Percentiles rank a stretch among this genome's conserved stretches.
phyloP scores from a whole-genome alignment of 2,329 filamentous ascomycete species.

The Ophiostoma sp. region DNA sequence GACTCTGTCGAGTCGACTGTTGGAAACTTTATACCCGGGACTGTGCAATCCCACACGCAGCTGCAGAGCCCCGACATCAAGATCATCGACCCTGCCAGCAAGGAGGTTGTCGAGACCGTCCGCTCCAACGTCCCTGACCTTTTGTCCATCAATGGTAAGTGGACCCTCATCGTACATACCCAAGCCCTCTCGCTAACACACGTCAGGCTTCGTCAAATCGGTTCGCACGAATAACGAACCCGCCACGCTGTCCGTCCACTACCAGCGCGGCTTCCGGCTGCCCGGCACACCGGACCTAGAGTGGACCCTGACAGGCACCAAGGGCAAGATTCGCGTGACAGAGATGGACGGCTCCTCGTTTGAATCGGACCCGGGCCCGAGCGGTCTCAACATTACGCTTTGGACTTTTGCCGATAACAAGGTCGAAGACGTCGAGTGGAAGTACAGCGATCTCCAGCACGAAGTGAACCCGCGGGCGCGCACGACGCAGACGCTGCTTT shows the following conservation, averaged over 20 bases:
- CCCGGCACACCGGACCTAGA: constrained; percentile 34
- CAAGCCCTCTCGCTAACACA: neutral
- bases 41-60: neutral
- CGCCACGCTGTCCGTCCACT: constrained; percentile 43
- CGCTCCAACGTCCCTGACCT: constrained; percentile 8
- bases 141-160: neutral
- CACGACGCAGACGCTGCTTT: constrained; percentile 9
- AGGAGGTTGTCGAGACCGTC: neutral
- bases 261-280: constrained; percentile 51
- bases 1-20: neutral
- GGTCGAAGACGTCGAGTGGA: neutral
- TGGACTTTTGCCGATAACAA: neutral
- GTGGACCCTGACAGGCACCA: neutral
- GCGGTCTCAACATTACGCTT: neutral
- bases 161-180: too few relatives aligned
- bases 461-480: neutral
- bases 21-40: neutral
- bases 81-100: neutral
- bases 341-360: neutral
- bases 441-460: neutral
- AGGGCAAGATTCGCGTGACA: neutral
- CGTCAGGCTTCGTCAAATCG: constrained; percentile 23
- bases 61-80: neutral
- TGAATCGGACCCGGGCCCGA: neutral
- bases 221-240: constrained; percentile 34